These are phyloP conservation scores for Flaveria robusta DNA, from an alignment of 129 eudicot genomes.

Conservation along the genomic window DNA sequence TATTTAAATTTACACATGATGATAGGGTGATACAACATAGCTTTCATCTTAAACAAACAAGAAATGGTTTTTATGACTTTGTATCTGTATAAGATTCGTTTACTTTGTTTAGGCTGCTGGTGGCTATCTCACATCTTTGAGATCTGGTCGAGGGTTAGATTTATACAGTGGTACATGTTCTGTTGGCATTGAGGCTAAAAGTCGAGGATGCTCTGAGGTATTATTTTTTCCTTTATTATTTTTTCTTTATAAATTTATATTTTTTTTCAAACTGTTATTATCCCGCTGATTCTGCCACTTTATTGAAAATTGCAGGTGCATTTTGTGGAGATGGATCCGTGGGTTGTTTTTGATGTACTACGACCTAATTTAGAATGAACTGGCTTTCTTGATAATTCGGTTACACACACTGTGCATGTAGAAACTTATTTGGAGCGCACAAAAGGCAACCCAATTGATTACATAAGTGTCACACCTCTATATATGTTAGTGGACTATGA, in stretches of 20 bases:
- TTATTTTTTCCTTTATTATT: slow-evolving; percentile 4
- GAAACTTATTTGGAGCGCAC: slow-evolving; percentile 69
- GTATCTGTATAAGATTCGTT: slow-evolving; percentile 12
- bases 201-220: slow-evolving; percentile 90
- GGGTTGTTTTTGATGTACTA: slow-evolving; percentile 80
- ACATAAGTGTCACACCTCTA: slow-evolving; percentile 91
- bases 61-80: neutral
- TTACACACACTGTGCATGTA: slow-evolving; percentile 68
- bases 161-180: slow-evolving; percentile 89
- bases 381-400: slow-evolving; percentile 74
- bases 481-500: slow-evolving; percentile 77
- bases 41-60: neutral
- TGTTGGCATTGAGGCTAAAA: slow-evolving; percentile 93
- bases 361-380: slow-evolving; percentile 80
- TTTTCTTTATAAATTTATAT: neutral
- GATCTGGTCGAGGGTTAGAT: slow-evolving; percentile 92
- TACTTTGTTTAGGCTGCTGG: slow-evolving; percentile 68
- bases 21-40: neutral
- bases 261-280: neutral
- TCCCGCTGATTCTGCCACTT: slow-evolving; percentile 13
- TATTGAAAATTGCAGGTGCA: slow-evolving; percentile 55
- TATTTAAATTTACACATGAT: neutral
- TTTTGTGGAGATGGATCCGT: slow-evolving; percentile 94
- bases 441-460: slow-evolving; percentile 60
- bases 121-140: slow-evolving; percentile 80